These are phyloP conservation scores for Russula griseocarnosa DNA, from an alignment of 768 basidiomycete species.

Conservation along the genomic window DNA sequence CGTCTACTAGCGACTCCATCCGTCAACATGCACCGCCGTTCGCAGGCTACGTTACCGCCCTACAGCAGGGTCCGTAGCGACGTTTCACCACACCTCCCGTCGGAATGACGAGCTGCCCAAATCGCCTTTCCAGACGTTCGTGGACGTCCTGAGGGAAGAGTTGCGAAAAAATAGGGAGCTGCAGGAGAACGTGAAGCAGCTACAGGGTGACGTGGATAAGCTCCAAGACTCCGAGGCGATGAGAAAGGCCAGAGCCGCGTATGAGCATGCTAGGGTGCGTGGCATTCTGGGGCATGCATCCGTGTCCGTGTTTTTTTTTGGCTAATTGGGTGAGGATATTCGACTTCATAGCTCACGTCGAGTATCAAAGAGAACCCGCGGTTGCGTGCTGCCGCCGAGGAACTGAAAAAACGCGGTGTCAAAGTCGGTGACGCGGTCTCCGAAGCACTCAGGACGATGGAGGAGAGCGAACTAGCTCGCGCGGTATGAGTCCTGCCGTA, in stretches of 20 bases:
- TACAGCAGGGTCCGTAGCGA: constrained; percentile 18
- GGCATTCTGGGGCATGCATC: no score
- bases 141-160: constrained; percentile 90
- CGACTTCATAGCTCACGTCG: constrained; percentile 62
- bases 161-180: constrained; percentile 89
- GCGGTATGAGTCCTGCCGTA: constrained; percentile 48
- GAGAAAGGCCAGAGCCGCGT: constrained; percentile 86
- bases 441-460: constrained; percentile 88
- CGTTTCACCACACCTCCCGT: constrained; percentile 65
- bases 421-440: constrained; percentile 92
- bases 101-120: constrained; percentile 66
- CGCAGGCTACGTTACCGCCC: constrained; percentile 36
- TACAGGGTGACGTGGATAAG: constrained; percentile 97
- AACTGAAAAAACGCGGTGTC: constrained; percentile 82
- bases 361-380: constrained; percentile 96
- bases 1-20: constrained; percentile 30
- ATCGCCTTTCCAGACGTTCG: constrained; percentile 95
- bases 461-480: constrained; percentile 90
- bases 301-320: background rate
- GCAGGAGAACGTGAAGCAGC: constrained; percentile 94
- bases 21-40: constrained; percentile 27
- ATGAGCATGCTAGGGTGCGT: constrained; percentile 89
- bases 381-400: constrained; percentile 88
- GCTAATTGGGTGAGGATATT: background rate
- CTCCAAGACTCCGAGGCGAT: constrained; percentile 95